These are phyloP conservation scores for Yarrowia bubula DNA, from an alignment of 805 yeast genomes.

Conservation along the genomic window DNA sequence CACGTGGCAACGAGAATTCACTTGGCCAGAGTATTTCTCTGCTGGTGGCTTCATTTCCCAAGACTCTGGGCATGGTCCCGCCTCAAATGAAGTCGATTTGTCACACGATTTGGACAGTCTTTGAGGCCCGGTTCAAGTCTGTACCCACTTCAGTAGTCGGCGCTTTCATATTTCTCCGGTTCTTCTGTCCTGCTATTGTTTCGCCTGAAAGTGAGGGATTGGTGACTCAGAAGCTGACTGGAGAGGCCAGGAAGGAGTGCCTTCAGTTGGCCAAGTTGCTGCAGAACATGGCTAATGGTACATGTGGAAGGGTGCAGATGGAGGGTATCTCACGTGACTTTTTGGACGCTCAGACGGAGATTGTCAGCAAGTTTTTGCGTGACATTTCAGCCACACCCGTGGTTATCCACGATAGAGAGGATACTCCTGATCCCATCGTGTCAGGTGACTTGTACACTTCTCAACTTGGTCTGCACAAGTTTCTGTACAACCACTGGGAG, in stretches of 20 bases:
- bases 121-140: conserved; percentile 55
- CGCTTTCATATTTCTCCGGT: conserved; percentile 70
- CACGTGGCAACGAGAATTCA: conserved; percentile 32
- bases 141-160: conserved; percentile 72
- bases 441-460: conserved; percentile 22
- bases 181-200: conserved; percentile 78
- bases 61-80: conserved; percentile 44
- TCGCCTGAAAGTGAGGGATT: conserved; percentile 60
- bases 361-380: conserved; percentile 42
- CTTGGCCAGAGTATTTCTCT: background rate
- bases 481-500: conserved; percentile 51
- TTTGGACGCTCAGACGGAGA: conserved; percentile 42
- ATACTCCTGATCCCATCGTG: conserved; percentile 28
- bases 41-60: conserved; percentile 51
- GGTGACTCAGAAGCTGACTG: conserved; percentile 30
- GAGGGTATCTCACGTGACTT: background rate
- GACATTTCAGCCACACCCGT: background rate
- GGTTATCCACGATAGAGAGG: conserved; percentile 33
- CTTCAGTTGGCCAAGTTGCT: conserved; percentile 36
- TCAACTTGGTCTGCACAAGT: conserved; percentile 51
- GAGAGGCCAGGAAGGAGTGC: conserved; percentile 32
- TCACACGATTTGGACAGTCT: conserved; percentile 56
- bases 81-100: conserved; percentile 50
- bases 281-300: conserved; percentile 36
- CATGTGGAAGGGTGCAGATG: conserved; percentile 33